phyloP scores from a whole-genome alignment of 306 rosid genomes.

The Cucurbita pepo region DNA sequence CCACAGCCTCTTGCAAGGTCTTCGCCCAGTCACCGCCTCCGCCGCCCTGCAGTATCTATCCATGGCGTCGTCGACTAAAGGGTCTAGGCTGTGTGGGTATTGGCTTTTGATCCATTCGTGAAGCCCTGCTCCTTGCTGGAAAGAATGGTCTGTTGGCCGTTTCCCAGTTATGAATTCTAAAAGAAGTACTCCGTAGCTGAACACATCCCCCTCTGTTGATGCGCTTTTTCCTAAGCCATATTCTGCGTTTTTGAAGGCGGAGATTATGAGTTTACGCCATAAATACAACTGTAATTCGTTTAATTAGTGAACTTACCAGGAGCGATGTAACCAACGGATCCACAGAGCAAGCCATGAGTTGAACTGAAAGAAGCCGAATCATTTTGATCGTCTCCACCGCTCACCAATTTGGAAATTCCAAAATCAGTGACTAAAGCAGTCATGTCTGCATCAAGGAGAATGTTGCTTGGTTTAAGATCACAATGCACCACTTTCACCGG shows the following conservation, averaged over 20 bases:
- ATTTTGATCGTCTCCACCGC: conserved; percentile 20
- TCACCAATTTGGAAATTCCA: conserved; percentile 68
- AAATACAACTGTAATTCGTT: too few species aligned
- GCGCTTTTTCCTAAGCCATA: conserved; percentile 72
- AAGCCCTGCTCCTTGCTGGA: conserved; percentile 57
- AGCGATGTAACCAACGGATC: conserved; percentile 84
- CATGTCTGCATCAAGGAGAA: conserved; percentile 66
- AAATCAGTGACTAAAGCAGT: conserved; percentile 85
- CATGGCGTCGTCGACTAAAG: conserved; percentile 37
- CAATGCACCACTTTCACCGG: conserved; percentile 74
- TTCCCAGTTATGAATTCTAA: conserved; percentile 59
- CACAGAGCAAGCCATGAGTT: conserved; percentile 61
- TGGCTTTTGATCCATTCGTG: conserved; percentile 71
- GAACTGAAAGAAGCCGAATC: conserved; percentile 43
- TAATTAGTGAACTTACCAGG: conserved; percentile 44
- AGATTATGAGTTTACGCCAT: too few species aligned
- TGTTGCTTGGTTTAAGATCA: conserved; percentile 87
- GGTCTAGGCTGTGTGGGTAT: conserved; percentile 37
- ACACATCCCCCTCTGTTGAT: conserved; percentile 70
- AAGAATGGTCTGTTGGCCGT: conserved; percentile 57
- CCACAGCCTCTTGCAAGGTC: conserved; percentile 19
- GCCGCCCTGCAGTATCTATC: conserved; percentile 23
- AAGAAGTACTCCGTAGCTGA: conserved; percentile 63
- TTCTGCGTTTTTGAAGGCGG: conserved; percentile 6
- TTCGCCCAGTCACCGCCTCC: background rate